A percentile compares a stretch with the other conserved stretches of the same genome.
phyloP scores from a whole-genome alignment of 2,329 filamentous ascomycete species.

The Fonsecaea monophora region DNA sequence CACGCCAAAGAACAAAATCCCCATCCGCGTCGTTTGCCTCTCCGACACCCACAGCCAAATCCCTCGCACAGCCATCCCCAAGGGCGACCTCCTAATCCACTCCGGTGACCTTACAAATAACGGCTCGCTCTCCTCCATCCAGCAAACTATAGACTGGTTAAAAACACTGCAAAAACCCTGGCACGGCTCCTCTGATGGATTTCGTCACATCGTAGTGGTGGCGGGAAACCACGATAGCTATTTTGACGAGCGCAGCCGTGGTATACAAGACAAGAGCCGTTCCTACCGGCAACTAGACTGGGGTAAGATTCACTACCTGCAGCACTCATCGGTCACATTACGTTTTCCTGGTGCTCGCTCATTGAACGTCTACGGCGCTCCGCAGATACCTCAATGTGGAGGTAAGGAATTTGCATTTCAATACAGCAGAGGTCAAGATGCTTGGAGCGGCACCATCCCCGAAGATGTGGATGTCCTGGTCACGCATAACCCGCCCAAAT shows the following conservation, averaged over 20 bases:
- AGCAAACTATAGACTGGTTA: constrained; percentile 85
- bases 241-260: constrained; percentile 72
- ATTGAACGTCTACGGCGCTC: constrained; percentile 78
- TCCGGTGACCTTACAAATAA: constrained; percentile 82
- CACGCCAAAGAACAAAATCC: constrained; percentile 59
- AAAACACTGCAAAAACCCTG: constrained; percentile 56
- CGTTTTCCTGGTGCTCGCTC: constrained; percentile 65
- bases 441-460: constrained; percentile 76
- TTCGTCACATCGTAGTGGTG: constrained; percentile 80
- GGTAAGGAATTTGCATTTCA: constrained; percentile 77
- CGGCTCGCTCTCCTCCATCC: constrained; percentile 75
- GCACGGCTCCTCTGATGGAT: constrained; percentile 56
- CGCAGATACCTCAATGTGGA: constrained; percentile 79
- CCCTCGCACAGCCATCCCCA: constrained; percentile 56
- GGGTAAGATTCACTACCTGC: constrained; percentile 74
- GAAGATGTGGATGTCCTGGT: constrained; percentile 76
- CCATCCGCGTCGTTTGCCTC: constrained; percentile 82
- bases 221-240: constrained; percentile 89
- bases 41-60: constrained; percentile 82
- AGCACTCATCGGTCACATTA: constrained; percentile 70
- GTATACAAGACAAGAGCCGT: constrained; percentile 60
- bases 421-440: constrained; percentile 69
- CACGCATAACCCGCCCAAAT: constrained; percentile 79
- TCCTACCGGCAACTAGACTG: constrained; percentile 65
- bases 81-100: constrained; percentile 86